These are phyloP conservation scores for Haematococcus lacustris DNA, from an alignment of 139 green algal genomes.

Conservation along the genomic window DNA sequence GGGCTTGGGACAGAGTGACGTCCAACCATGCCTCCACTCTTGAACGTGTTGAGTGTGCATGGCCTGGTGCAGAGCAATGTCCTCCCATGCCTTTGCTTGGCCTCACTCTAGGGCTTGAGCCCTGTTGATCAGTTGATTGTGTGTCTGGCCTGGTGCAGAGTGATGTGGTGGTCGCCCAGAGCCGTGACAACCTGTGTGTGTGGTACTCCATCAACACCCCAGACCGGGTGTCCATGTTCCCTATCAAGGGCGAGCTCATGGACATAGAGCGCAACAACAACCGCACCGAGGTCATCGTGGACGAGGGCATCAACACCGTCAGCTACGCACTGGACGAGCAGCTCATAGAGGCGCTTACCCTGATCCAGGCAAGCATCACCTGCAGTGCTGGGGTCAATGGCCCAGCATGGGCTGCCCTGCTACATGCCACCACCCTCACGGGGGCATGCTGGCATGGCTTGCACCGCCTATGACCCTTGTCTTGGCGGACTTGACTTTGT, in stretches of 20 bases:
- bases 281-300: slow-evolving; percentile 68
- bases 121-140: background rate
- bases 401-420: too few relatives aligned
- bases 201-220: slow-evolving; percentile 73
- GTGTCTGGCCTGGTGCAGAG: slow-evolving; percentile 7
- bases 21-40: too few relatives aligned
- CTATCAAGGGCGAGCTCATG: slow-evolving; percentile 59
- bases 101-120: too few relatives aligned
- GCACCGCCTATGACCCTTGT: too few relatives aligned
- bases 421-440: too few relatives aligned
- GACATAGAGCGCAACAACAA: slow-evolving; percentile 51
- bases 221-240: slow-evolving; percentile 54
- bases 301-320: slow-evolving; percentile 57
- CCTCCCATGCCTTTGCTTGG: too few relatives aligned
- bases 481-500: too few relatives aligned
- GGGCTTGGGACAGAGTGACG: too few relatives aligned
- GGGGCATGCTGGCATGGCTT: too few relatives aligned
- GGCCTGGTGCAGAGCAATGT: too few relatives aligned
- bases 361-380: slow-evolving; percentile 5
- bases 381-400: background rate
- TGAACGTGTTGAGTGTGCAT: too few relatives aligned
- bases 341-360: slow-evolving; percentile 31
- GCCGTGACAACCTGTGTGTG: slow-evolving; percentile 63
- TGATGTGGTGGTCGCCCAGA: slow-evolving; percentile 77
- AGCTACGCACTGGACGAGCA: slow-evolving; percentile 69